Evolutionary conservation across 345 rosid genomes (phyloP).

Genomic region (Psidium friedrichsthalianum): DNA sequence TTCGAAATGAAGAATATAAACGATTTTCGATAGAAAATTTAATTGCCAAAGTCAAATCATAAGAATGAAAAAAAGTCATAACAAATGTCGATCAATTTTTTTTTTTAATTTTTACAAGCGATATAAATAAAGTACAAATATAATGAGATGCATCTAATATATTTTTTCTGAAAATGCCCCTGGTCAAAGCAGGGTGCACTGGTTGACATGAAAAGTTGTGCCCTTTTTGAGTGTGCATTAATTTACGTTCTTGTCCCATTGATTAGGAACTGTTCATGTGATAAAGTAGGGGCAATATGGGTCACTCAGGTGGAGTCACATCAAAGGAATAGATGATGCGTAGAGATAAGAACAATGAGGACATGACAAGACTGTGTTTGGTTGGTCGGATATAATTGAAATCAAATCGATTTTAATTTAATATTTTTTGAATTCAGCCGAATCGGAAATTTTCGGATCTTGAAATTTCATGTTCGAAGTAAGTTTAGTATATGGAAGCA

Average conservation of each 20-base stretch:
- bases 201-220: background rate
- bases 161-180: background rate
- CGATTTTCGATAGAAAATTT: too few relatives aligned
- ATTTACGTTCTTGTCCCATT: background rate
- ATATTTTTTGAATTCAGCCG: background rate
- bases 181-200: background rate
- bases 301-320: background rate
- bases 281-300: background rate
- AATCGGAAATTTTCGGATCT: background rate
- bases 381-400: background rate
- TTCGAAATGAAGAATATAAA: too few relatives aligned
- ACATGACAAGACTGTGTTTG: background rate
- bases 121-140: background rate
- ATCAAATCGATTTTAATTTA: background rate
- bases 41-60: background rate
- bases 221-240: too few relatives aligned
- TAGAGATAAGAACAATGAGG: background rate
- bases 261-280: background rate
- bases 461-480: background rate
- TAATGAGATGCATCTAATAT: background rate
- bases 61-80: background rate
- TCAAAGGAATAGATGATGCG: background rate
- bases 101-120: accelerated
- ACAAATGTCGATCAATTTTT: too few relatives aligned
- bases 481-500: background rate